Percentiles rank a stretch among this genome's conserved stretches.
These are phyloP conservation scores for Agaricus bisporus DNA, from an alignment of 768 basidiomycete genomes.

Conservation along the genomic window DNA sequence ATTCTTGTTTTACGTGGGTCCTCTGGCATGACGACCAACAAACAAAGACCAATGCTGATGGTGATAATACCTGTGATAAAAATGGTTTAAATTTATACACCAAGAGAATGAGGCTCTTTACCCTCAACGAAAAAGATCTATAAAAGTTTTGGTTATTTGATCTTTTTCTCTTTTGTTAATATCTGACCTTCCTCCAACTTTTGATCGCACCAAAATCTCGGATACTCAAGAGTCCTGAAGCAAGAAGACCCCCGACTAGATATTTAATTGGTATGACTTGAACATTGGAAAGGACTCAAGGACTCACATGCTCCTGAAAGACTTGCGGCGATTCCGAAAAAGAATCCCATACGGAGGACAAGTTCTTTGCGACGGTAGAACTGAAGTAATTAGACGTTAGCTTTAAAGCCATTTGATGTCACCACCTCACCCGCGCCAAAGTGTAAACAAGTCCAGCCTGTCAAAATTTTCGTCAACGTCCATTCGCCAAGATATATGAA, in stretches of 20 bases:
- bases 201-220: conserved; percentile 23
- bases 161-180: neutral
- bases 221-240: conserved; percentile 27
- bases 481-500: neutral
- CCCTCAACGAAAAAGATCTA: conserved; percentile 40
- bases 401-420: too few species aligned
- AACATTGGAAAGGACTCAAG: neutral
- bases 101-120: conserved; percentile 3
- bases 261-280: neutral
- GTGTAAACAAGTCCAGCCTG: conserved; percentile 34
- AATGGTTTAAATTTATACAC: neutral
- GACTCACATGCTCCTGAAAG: conserved; percentile 31
- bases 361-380: conserved; percentile 31
- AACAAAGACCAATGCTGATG: conserved; percentile 18
- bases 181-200: conserved; percentile 26
- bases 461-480: neutral
- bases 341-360: conserved; percentile 28
- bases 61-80: conserved; percentile 22
- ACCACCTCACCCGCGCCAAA: conserved; percentile 27
- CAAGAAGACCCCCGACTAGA: conserved; percentile 30
- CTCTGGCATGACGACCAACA: conserved; percentile 21
- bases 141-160: neutral
- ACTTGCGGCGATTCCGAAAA: conserved; percentile 26
- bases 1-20: conserved; percentile 22
- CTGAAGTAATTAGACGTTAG: conserved; percentile 11